phyloP scores from a whole-genome alignment of 805 yeast species.

The Yarrowia bubula region DNA sequence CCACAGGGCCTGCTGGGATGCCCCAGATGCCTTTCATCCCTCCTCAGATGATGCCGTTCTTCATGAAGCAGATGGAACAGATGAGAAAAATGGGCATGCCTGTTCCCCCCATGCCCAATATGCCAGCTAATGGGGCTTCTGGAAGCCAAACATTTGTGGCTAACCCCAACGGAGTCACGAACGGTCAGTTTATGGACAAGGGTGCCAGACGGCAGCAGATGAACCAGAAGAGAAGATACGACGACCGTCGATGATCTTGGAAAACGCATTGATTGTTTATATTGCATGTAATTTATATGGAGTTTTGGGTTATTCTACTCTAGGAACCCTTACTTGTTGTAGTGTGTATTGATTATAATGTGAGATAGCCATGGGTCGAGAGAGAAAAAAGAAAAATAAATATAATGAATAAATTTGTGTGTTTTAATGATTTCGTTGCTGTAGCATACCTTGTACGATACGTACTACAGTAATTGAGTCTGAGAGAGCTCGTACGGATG shows the following conservation, averaged over 20 bases:
- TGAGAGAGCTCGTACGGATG: too few relatives aligned
- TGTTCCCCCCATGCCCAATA: constrained; percentile 34
- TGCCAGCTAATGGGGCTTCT: constrained; percentile 26
- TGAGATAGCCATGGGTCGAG: background rate
- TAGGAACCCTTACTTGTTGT: background rate
- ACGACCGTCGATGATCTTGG: constrained; percentile 1
- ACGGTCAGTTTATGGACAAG: constrained; percentile 26
- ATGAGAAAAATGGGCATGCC: constrained; percentile 30
- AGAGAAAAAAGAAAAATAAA: too few relatives aligned
- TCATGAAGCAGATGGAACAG: constrained; percentile 26
- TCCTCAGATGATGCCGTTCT: constrained; percentile 27
- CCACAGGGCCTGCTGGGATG: constrained; percentile 19
- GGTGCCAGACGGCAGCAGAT: constrained; percentile 22
- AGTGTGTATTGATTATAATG: background rate
- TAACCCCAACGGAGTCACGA: constrained; percentile 23
- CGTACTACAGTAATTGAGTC: too few relatives aligned
- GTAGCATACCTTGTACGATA: too few relatives aligned
- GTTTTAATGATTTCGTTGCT: background rate
- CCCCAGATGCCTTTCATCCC: constrained; percentile 30
- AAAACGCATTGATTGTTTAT: background rate
- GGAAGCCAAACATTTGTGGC: constrained; percentile 13
- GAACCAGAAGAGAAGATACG: constrained; percentile 9
- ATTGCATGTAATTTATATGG: constrained; percentile 25
- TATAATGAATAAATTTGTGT: background rate
- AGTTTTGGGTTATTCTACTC: constrained; percentile 8